Evolutionary conservation across 2,329 filamentous ascomycete genomes (phyloP).

Genomic region (Penicillium italicum): DNA sequence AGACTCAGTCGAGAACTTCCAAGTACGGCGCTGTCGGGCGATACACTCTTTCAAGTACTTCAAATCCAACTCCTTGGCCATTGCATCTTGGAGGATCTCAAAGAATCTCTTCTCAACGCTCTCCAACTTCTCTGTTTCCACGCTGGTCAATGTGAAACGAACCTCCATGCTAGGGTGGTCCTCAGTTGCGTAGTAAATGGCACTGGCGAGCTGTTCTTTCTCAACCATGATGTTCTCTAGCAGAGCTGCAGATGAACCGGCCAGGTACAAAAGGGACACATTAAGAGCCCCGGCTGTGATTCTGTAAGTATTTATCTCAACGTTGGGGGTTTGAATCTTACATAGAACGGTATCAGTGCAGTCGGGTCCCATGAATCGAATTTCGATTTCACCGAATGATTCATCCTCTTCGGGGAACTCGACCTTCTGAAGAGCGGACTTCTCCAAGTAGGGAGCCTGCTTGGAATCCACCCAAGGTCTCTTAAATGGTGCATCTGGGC

Average conservation of each 20-base stretch:
- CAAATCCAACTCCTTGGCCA: conserved; percentile 77
- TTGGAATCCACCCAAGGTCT: conserved; percentile 88
- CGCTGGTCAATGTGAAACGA: conserved; percentile 79
- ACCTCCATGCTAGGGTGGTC: conserved; percentile 77
- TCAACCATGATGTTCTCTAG: conserved; percentile 91
- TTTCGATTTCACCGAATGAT: conserved; percentile 79
- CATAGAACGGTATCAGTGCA: conserved; percentile 65
- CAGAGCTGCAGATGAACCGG: conserved; percentile 87
- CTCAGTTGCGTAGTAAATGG: conserved; percentile 75
- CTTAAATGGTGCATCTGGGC: conserved; percentile 70
- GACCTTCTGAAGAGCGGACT: conserved; percentile 71
- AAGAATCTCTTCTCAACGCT: conserved; percentile 83
- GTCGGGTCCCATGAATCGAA: conserved; percentile 82
- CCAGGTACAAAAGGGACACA: conserved; percentile 78
- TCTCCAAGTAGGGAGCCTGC: conserved; percentile 67
- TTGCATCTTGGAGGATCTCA: conserved; percentile 75
- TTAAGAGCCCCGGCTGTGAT: conserved; percentile 64
- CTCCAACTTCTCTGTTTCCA: conserved; percentile 78
- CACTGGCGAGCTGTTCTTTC: conserved; percentile 85
- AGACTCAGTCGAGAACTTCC: conserved; percentile 79
- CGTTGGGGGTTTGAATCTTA: conserved; percentile 26
- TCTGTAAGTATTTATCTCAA: conserved; percentile 17
- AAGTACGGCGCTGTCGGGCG: conserved; percentile 71
- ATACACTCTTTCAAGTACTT: conserved; percentile 86
- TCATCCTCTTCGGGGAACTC: conserved; percentile 97